A percentile compares a stretch with the other conserved stretches of the same genome.
These are phyloP conservation scores for Ustilago nuda DNA, from an alignment of 1,284 basidiomycete genomes.

Conservation along the genomic window DNA sequence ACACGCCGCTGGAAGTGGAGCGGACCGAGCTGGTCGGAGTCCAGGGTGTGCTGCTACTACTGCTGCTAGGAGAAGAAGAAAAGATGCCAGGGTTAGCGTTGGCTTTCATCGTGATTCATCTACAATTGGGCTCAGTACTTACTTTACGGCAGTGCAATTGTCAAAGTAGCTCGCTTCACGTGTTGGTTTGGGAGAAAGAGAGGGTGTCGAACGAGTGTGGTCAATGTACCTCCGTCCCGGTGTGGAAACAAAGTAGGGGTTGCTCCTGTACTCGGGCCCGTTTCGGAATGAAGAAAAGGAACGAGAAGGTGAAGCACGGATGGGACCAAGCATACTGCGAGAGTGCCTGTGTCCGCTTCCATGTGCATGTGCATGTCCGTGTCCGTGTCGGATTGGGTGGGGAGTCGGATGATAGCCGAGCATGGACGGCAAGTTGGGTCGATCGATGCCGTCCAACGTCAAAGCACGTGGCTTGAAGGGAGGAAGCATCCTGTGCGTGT, in stretches of 20 bases:
- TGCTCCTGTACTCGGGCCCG: constrained; percentile 19
- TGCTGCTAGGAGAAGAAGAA: background rate
- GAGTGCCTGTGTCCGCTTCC: background rate
- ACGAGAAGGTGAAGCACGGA: constrained; percentile 15
- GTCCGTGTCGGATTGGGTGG: background rate
- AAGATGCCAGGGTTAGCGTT: background rate
- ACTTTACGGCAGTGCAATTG: constrained; percentile 17
- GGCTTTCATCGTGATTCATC: no score
- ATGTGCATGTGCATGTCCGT: background rate
- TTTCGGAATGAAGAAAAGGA: constrained; percentile 12
- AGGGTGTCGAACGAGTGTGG: constrained; percentile 8
- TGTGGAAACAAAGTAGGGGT: constrained; percentile 22
- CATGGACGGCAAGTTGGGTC: constrained; percentile 32
- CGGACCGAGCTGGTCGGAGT: constrained; percentile 42
- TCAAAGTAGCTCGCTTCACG: constrained; percentile 4
- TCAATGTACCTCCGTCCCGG: constrained; percentile 11
- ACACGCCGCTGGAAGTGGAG: constrained; percentile 14
- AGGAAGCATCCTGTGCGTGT: constrained; percentile 9
- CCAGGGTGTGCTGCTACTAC: constrained; percentile 10
- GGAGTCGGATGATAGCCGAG: constrained; percentile 3
- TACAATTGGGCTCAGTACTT: background rate
- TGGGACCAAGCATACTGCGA: constrained; percentile 15
- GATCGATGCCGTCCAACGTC: constrained; percentile 20
- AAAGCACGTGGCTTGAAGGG: constrained; percentile 26
- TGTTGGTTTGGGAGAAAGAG: constrained; percentile 1